A percentile compares a stretch with the other conserved stretches of the same genome.
phyloP scores from a whole-genome alignment of 768 basidiomycete genomes.

The Lentinula edodes region DNA sequence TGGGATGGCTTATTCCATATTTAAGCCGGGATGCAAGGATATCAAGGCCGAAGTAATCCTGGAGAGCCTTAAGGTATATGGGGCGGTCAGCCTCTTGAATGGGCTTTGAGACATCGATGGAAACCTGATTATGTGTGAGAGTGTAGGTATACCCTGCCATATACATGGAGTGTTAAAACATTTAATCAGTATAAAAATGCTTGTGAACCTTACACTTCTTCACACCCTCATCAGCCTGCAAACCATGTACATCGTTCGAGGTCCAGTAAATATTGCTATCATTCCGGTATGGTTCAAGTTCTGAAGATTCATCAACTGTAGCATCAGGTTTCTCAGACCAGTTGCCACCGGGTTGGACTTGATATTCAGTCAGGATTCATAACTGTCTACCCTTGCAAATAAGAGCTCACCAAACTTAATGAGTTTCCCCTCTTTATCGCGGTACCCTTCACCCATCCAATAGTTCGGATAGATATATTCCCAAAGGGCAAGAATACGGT shows the following conservation, averaged over 20 bases:
- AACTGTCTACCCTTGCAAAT: not conserved
- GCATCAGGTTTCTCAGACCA: not conserved
- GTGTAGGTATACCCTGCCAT: not conserved
- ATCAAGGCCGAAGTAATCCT: not conserved
- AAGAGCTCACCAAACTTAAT: not conserved
- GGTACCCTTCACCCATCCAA: not conserved
- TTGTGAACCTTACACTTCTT: not conserved
- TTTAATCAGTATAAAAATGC: not conserved
- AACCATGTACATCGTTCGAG: not conserved
- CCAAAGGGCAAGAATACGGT: not conserved
- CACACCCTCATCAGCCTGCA: not conserved
- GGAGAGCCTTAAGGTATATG: not conserved
- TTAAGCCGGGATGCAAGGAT: not conserved
- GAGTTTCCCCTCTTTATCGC: not conserved
- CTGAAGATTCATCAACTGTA: not conserved
- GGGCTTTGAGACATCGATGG: not conserved
- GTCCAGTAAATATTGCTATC: not conserved
- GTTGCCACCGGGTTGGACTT: not conserved
- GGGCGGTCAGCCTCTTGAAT: not conserved
- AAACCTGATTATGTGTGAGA: not conserved
- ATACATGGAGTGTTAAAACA: not conserved
- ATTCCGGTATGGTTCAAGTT: not conserved
- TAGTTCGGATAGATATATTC: not conserved
- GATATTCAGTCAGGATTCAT: not conserved
- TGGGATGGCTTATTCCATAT: not conserved